A percentile compares a stretch with the other conserved stretches of the same genome.
Evolutionary conservation across 192 early-diverging fungal species (phyloP).

Genomic region (Funneliformis mosseae): DNA sequence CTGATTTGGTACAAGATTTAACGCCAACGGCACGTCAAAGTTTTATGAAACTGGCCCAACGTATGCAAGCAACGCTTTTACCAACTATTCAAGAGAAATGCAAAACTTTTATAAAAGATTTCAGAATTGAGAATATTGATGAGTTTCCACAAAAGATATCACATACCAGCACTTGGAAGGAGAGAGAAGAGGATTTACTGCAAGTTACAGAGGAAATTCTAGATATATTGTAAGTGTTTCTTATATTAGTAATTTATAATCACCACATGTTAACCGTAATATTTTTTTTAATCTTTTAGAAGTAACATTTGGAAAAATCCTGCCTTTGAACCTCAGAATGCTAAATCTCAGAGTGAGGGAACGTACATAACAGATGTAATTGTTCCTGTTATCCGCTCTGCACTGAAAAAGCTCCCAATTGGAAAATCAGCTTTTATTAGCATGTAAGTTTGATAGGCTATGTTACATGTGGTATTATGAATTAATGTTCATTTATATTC

Average conservation of each 20-base stretch:
- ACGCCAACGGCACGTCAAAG: too few relatives aligned
- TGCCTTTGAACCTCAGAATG: not conserved
- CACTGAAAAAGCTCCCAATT: not conserved
- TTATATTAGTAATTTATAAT: not conserved
- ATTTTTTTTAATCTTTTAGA: not conserved
- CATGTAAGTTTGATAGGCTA: not conserved
- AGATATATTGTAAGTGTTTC: not conserved
- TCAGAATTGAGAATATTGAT: not conserved
- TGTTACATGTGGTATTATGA: not conserved
- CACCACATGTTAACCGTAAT: too few relatives aligned
- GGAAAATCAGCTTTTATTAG: not conserved
- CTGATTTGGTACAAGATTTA: too few relatives aligned
- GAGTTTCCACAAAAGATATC: not conserved
- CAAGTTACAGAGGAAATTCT: not conserved
- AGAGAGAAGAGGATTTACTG: not conserved
- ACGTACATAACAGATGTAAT: conserved; percentile 19
- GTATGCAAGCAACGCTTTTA: too few relatives aligned
- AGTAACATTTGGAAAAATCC: not conserved
- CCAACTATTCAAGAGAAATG: not conserved
- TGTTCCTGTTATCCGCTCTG: not conserved
- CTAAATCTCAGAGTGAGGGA: conserved; percentile 17
- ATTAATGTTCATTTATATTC: not conserved
- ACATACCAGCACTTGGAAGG: not conserved
- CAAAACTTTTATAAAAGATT: not conserved
- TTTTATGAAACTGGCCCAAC: too few relatives aligned